phyloP scores from a whole-genome alignment of 306 rosid species.

The Dryas octopetala region DNA sequence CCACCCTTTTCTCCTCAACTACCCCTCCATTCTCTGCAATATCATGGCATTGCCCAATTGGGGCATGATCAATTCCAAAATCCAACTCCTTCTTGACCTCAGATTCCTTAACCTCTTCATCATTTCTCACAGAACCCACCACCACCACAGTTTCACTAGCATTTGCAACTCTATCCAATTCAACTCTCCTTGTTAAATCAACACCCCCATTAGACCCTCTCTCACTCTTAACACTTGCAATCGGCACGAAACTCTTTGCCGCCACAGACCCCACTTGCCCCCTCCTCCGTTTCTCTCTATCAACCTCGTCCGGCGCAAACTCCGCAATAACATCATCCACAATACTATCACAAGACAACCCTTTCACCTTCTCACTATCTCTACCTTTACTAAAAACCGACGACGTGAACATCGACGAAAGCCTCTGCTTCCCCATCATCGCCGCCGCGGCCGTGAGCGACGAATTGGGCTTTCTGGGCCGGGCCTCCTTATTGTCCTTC shows the following conservation, averaged over 20 bases:
- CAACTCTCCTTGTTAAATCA: conserved; percentile 28
- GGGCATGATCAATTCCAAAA: conserved; percentile 25
- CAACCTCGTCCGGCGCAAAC: conserved; percentile 83
- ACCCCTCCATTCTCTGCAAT: conserved; percentile 23
- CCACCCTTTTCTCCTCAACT: conserved; percentile 37
- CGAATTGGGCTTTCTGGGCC: conserved; percentile 52
- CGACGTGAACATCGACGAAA: conserved; percentile 89
- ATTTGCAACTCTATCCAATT: conserved; percentile 7
- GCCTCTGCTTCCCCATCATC: conserved; percentile 74
- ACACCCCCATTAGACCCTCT: conserved; percentile 13
- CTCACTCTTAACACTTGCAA: conserved; percentile 25
- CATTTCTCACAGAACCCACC: conserved; percentile 27
- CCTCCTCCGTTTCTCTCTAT: conserved; percentile 61
- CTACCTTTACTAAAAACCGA: conserved; percentile 59
- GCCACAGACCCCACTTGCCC: conserved; percentile 13
- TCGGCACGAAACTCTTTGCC: conserved; percentile 19
- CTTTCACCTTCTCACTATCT: conserved; percentile 54
- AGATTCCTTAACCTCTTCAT: conserved; percentile 21
- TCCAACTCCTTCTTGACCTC: conserved; percentile 21
- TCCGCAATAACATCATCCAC: conserved; percentile 86
- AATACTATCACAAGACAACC: conserved; percentile 50
- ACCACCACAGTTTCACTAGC: conserved; percentile 28
- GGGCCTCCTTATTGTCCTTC: conserved; percentile 35
- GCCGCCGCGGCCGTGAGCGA: conserved; percentile 86
- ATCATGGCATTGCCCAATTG: conserved; percentile 20